phyloP scores from a whole-genome alignment of 306 rosid species.

The Pachyrhizus erosus region DNA sequence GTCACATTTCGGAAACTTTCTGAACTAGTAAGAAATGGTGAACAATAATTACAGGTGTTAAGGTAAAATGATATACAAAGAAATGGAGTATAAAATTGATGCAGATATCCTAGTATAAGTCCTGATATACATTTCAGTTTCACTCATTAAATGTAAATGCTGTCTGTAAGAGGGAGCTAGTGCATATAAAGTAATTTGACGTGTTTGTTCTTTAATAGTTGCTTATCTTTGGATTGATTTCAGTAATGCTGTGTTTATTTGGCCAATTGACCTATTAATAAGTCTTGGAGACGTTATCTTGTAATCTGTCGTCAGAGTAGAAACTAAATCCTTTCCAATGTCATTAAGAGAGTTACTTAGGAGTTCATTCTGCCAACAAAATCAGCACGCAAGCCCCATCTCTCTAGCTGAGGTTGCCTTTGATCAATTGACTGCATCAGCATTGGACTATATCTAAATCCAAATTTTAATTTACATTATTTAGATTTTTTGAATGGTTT shows the following conservation, averaged over 20 bases:
- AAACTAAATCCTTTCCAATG: not conserved
- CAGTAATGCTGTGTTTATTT: not conserved
- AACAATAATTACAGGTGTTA: not conserved
- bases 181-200: not conserved
- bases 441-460: not conserved
- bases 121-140: not conserved
- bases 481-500: not conserved
- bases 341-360: not conserved
- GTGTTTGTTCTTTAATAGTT: not conserved
- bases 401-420: not conserved
- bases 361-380: not conserved
- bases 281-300: conserved; percentile 16
- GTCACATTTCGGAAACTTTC: not conserved
- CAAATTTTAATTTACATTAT: not conserved
- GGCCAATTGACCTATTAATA: conserved; percentile 1
- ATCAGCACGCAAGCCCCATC: not conserved
- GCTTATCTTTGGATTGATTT: not conserved
- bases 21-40: not conserved
- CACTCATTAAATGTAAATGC: not conserved
- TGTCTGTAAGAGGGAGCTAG: not conserved
- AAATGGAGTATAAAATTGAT: not conserved
- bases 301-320: not conserved
- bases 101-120: not conserved
- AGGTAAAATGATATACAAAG: not conserved
- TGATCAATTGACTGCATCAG: not conserved